These are phyloP conservation scores for Fusarium longipes DNA, from an alignment of 2,329 filamentous ascomycete genomes.

Conservation along the genomic window DNA sequence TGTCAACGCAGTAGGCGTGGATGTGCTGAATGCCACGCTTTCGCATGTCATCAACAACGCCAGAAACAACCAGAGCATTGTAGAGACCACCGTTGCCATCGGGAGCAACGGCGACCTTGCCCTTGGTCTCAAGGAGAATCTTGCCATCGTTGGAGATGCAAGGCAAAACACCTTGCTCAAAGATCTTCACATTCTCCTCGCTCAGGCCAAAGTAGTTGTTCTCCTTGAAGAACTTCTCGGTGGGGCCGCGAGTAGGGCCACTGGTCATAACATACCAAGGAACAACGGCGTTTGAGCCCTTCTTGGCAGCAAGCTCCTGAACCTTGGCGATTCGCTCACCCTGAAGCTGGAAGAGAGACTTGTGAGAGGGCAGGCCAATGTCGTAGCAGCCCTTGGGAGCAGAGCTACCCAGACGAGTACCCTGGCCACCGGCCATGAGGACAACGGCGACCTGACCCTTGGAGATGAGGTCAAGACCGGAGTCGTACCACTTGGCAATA, in stretches of 20 bases:
- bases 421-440: conserved; percentile 96
- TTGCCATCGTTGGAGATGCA: conserved; percentile 98
- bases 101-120: conserved; percentile 91
- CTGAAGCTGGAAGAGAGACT: conserved; percentile 97
- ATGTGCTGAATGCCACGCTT: conserved; percentile 93
- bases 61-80: conserved; percentile 83
- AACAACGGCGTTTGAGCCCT: conserved; percentile 70
- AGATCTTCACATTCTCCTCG: conserved; percentile 87
- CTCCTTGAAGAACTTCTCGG: conserved; percentile 92
- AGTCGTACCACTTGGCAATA: conserved; percentile 85
- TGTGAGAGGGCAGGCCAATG: conserved; percentile 91
- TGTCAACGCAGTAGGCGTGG: conserved; percentile 98
- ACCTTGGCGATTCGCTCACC: conserved; percentile 92
- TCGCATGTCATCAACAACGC: conserved; percentile 87
- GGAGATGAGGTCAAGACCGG: conserved; percentile 82
- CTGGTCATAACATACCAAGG: conserved; percentile 99
- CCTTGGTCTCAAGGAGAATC: conserved; percentile 92
- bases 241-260: conserved; percentile 89
- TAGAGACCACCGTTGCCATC: conserved; percentile 98
- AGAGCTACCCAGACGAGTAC: conserved; percentile 92
- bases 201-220: conserved; percentile 91
- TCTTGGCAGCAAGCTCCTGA: conserved; percentile 81
- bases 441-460: conserved; percentile 86
- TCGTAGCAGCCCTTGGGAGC: conserved; percentile 98
- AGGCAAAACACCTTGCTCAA: conserved; percentile 95